Evolutionary conservation across 768 basidiomycete genomes (phyloP), one percentile per base, ranked within the genome.

Genomic region (Lentinula edodes): DNA sequence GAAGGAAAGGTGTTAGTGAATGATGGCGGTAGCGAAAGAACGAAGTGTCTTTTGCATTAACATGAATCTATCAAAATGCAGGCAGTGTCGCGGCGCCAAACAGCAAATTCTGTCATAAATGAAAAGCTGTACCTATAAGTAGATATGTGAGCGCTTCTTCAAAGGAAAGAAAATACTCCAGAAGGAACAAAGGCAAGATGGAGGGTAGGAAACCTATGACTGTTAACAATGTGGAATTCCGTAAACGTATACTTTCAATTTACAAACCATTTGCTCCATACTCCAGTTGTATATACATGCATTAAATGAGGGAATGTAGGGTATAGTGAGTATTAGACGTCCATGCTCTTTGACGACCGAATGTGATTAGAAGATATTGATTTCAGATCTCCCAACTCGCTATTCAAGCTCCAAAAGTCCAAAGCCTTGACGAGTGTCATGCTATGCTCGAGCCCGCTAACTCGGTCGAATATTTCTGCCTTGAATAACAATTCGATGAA

Each of bases 401-500:
- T 42, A 6, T 39, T 60, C 59, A 60, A 43, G 15, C 59, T 60
- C 48, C 51, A 52, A 34, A 60, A 60, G 3, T 52, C 50, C 34
- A 60, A 35, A 51, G 59, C 51, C 20, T 52, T 60, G 13, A 34
- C 32, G 3, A 60, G 39, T 23, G 50, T 52, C 28, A 20, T 52
- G 48, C 16, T 32, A 43, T 52, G 50, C 18, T 52, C 48, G 18
- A 60, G 48, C 12, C 55, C 55, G 39, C 55, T 56, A 16, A 56
- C 41, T 28, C 38, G 45, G 18, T 46, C 43, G 20, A 80, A 66
- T 3, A 88, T 64, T 5, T 80, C 82, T 1, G 79, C 81, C 7
- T 70, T 73, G 18, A 71, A 74, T 8, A 91, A 66, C 20, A 90
- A 73, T 54, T 78, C 72, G n/a, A 89, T 64, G 58, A 92, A 86